Evolutionary conservation across 73 alveolate genomes (phyloP), one percentile per base, ranked within the genome.

Genomic region (Paramecium biaurelia): DNA sequence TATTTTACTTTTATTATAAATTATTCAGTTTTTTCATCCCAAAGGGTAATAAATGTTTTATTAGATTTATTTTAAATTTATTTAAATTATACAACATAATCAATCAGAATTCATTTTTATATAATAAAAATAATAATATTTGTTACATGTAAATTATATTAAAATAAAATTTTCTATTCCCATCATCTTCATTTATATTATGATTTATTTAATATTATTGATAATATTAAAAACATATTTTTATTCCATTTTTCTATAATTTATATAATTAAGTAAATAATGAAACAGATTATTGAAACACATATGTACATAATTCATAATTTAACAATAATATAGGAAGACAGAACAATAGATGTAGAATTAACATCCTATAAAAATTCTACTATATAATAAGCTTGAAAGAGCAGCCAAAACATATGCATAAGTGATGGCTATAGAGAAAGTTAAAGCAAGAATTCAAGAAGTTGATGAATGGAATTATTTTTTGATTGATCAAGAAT

Each of bases 11-110:
- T 30, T 63, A 63, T 63, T 63, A 63, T 63, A 63, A 63, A 63
- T 63, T 30, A 63, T 63, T 63, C 84, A 63, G 84, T 63, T 63
- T 63, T 63, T 63, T 63, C 84, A 63, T 63, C 84, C 84, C 11
- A 63, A 63, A 30, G 45, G 84, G 47, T 63, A 63, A 63, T 30
- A 30, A 63, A 63, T 63, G 84, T 63, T 63, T 63, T 63, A 32
- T 63, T 63, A 63, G 84, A 63, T 63, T 63, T 63, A 23, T 23
- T 30, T 63, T 63, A 53, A 53, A 53, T 53, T 53, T 53, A 53
- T 53, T 53, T 53, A 53, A 63, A 63, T 63, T 63, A 0, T 14
- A 1, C 11, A 63, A 26, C 84, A 63, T 63, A 63, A 30, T 63
- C 45, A 14, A 63, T 63, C 84, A 63, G 84, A 63, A 63, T 63